A percentile compares a stretch with the other conserved stretches of the same genome.
These are phyloP conservation scores for Chaetomium strumarium DNA, from an alignment of 2,329 filamentous ascomycete genomes.

Conservation along the genomic window DNA sequence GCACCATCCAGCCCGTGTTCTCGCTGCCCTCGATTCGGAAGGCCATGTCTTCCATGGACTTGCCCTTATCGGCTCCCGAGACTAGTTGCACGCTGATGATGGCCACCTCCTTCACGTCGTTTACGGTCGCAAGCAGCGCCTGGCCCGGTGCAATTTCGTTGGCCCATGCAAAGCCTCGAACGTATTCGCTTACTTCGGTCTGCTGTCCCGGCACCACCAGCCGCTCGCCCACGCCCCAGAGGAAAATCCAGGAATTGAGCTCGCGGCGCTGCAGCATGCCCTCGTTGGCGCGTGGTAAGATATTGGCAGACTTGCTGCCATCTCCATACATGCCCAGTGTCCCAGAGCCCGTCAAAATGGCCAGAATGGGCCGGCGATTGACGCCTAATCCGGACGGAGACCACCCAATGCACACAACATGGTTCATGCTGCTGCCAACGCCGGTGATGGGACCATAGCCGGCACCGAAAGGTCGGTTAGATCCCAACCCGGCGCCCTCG, in stretches of 20 bases:
- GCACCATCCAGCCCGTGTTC: conserved; percentile 41
- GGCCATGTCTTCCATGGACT: conserved; percentile 10
- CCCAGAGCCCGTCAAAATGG: conserved; percentile 45
- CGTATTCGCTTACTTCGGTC: conserved; percentile 38
- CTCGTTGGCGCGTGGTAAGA: conserved; percentile 21
- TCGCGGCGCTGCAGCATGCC: conserved; percentile 25
- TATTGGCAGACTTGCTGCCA: conserved; percentile 25
- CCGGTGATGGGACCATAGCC: conserved; percentile 42
- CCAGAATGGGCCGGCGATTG: conserved; percentile 47
- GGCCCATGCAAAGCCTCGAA: conserved; percentile 51
- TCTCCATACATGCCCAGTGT: conserved; percentile 48
- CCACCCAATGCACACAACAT: conserved; percentile 50
- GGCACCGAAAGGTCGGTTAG: conserved; percentile 36
- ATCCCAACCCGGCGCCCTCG: conserved; percentile 23
- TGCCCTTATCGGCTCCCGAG: conserved; percentile 27
- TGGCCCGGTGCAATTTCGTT: conserved; percentile 36
- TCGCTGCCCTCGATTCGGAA: conserved; percentile 18
- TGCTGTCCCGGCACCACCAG: conserved; percentile 42
- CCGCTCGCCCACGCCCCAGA: conserved; percentile 52
- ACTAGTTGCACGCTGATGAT: conserved; percentile 44
- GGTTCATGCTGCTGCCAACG: conserved; percentile 47
- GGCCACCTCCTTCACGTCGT: conserved; percentile 44
- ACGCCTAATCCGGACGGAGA: conserved; percentile 53
- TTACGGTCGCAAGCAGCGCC: conserved; percentile 47
- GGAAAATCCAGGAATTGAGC: conserved; percentile 43